Base-by-base conservation (phyloP, 2,329 filamentous ascomycete species). In the Alternaria atra region DNA sequence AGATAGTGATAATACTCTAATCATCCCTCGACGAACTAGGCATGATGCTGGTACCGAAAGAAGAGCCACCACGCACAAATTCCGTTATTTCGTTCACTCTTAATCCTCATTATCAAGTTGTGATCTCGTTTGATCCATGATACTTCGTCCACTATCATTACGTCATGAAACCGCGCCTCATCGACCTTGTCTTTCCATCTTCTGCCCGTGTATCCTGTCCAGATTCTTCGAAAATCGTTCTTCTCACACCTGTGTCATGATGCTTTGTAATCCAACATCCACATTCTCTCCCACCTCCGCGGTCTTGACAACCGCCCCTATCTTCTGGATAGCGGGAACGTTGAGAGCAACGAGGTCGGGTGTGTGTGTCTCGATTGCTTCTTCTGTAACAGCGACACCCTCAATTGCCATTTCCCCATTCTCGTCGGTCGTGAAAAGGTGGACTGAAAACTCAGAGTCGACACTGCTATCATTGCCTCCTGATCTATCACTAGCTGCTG, bases 381-480 rank as follows among this genome's bases (percentile, higher is more conserved):
- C 86, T 69, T 89, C 86, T 3, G 84, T 83, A 27, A 89, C 72
- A 1, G 86, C 85, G 5, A 89, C 79, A 2, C 86, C 86, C 15
- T 83, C 44, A 3, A 53, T 80, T 4, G 80, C 77, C 1, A 87
- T 83, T 30, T 83, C 80, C 2, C 86, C 71, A 35, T 78, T 74
- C 5, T 77, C 77, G 15, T 76, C 68, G 1, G 73, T 72, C 1
- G 60, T 58, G 27, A 61, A 68, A 1, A 69, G 72, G 53, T 72
- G 72, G 42, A 70, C 56, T 0, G 71, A 70, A 27, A 66, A 64
- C 13, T 68, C 67, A 1, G 71, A 72, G 9, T 57, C 63, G 4
- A 63, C 63, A 46, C 62, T 60, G 6, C 57, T 56, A 15, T 23
- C 40, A 17, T 53, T 52, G 17, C 55, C 58, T 3, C 40, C 46